Evolutionary conservation across 257 asterid genomes (phyloP).

Genomic region (Lavandula angustifolia): DNA sequence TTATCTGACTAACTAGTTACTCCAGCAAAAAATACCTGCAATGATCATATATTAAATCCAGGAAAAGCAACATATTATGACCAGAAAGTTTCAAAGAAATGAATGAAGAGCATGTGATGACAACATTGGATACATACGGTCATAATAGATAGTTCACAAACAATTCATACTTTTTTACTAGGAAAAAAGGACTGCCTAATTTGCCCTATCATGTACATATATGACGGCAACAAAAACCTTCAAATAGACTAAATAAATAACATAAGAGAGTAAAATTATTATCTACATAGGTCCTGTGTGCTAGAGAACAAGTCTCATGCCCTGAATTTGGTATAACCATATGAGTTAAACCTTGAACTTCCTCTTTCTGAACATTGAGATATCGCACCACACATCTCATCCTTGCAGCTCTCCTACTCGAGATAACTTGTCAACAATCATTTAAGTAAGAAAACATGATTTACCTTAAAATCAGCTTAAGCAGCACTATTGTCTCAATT

Average conservation of each 20-base stretch:
- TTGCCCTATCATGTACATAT: constrained; percentile 30
- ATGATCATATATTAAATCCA: constrained; percentile 20
- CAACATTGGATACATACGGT: no score
- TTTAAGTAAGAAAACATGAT: no score
- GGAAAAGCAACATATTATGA: constrained; percentile 16
- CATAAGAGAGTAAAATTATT: constrained; percentile 12
- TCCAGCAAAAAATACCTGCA: constrained; percentile 39
- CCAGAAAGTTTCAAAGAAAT: constrained; percentile 4
- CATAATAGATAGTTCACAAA: not conserved
- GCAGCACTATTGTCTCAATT: constrained; percentile 34
- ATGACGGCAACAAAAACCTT: constrained; percentile 19
- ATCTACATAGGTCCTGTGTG: constrained; percentile 16
- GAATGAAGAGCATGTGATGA: not conserved
- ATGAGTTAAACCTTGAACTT: constrained; percentile 21
- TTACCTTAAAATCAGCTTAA: no score
- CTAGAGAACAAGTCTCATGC: constrained; percentile 28
- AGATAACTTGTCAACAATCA: constrained; percentile 25
- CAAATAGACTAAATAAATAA: constrained; percentile 20
- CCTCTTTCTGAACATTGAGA: constrained; percentile 17
- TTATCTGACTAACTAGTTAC: constrained; percentile 26
- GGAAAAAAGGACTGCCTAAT: constrained; percentile 26
- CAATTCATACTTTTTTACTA: constrained; percentile 26
- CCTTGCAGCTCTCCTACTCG: constrained; percentile 33
- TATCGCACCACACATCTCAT: constrained; percentile 29
- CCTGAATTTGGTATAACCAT: constrained; percentile 28